Conservation (phyloP, 768 basidiomycete genomes). For the Chiua virens region DNA sequence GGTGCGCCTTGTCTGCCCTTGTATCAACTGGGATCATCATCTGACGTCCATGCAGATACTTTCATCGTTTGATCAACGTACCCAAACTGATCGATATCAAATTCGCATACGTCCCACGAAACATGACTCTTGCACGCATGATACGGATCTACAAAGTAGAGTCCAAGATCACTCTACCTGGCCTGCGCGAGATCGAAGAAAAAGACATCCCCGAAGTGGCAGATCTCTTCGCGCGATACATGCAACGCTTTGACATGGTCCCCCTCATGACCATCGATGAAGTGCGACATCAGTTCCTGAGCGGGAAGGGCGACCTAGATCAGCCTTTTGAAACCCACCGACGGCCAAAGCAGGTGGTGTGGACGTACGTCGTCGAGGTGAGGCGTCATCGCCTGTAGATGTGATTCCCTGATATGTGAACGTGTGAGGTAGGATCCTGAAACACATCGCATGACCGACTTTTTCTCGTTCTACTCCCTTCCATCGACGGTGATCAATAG, state of each 20-base stretch:
- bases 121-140: conserved; percentile 90
- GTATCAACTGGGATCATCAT: background rate
- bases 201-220: conserved; percentile 70
- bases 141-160: conserved; percentile 73
- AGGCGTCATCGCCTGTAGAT: background rate
- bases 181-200: conserved; percentile 87
- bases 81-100: conserved; percentile 88
- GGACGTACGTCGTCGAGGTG: conserved; percentile 95
- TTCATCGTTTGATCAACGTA: conserved; percentile 89
- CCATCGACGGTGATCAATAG: conserved; percentile 90
- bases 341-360: conserved; percentile 83
- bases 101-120: conserved; percentile 86
- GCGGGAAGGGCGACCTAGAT: conserved; percentile 66
- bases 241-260: conserved; percentile 82
- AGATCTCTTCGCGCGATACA: conserved; percentile 71
- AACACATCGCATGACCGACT: conserved; percentile 86
- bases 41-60: conserved; percentile 57
- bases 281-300: conserved; percentile 82
- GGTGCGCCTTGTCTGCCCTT: conserved; percentile 42
- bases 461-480: conserved; percentile 95
- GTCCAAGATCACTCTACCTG: conserved; percentile 47
- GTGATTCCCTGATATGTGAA: background rate
- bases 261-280: conserved; percentile 78
- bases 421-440: conserved; percentile 61
- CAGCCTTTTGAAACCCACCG: conserved; percentile 36